phyloP scores from a whole-genome alignment of 1,139 yeast species.

The Oligophagozyma castellii region DNA sequence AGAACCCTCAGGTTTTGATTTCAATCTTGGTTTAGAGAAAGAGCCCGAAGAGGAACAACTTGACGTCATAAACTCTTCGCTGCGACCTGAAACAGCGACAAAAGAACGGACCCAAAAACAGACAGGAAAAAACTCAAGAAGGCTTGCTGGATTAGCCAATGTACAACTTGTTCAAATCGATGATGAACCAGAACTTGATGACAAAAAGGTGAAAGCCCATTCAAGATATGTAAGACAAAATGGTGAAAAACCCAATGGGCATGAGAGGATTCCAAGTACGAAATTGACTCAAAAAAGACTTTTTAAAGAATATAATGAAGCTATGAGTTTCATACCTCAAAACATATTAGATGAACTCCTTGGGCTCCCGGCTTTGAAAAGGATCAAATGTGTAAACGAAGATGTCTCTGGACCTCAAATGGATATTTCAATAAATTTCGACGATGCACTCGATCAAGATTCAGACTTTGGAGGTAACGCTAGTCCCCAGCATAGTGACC shows the following conservation, averaged over 20 bases:
- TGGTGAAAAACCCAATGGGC: neutral
- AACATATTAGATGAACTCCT: constrained; percentile 6
- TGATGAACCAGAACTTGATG: constrained; percentile 13
- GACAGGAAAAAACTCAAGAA: constrained; percentile 1
- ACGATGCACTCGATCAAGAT: constrained; percentile 5
- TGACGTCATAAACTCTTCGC: too few species aligned
- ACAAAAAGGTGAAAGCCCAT: constrained; percentile 7
- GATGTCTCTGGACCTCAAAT: constrained; percentile 8
- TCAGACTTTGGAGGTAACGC: constrained; percentile 1
- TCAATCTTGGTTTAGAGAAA: constrained; percentile 17
- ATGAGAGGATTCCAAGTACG: neutral
- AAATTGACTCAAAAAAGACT: constrained; percentile 10
- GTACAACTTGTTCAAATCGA: constrained; percentile 15
- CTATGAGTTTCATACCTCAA: constrained; percentile 10
- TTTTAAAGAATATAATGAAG: constrained; percentile 10
- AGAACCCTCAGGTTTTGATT: constrained; percentile 20
- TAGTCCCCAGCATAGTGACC: neutral
- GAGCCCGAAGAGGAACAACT: neutral
- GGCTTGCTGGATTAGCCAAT: constrained; percentile 6
- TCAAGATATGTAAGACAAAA: constrained; percentile 1
- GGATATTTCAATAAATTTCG: constrained; percentile 15
- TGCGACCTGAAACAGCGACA: too few species aligned
- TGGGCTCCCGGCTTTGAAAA: constrained; percentile 7
- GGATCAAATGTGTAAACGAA: constrained; percentile 4
- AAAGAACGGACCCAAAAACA: neutral